Conservation (phyloP, 768 basidiomycete species). For the Candolleomyces efflorescens region DNA sequence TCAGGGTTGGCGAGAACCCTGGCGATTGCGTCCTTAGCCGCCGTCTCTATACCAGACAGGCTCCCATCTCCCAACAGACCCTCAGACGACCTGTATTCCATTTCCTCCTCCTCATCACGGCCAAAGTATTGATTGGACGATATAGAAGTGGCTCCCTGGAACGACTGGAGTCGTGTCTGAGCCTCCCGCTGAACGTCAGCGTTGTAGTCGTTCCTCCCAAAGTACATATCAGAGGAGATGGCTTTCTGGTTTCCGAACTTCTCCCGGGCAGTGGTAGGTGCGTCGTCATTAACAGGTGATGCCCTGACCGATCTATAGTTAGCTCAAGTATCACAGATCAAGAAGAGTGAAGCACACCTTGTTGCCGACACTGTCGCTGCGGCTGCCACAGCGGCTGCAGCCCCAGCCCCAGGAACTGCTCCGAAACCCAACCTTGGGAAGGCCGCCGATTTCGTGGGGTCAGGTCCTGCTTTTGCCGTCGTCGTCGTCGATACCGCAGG, state of each 20-base stretch:
- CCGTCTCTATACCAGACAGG: slow-evolving; percentile 50
- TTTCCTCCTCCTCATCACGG: slow-evolving; percentile 75
- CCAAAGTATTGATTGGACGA: slow-evolving; percentile 98
- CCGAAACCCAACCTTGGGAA: slow-evolving; percentile 84
- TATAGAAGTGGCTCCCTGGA: slow-evolving; percentile 90
- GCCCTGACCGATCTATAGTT: not conserved
- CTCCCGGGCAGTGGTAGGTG: slow-evolving; percentile 78
- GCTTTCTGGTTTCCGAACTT: slow-evolving; percentile 92
- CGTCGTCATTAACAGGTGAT: slow-evolving; percentile 41
- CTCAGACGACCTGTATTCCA: slow-evolving; percentile 30
- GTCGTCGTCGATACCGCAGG: slow-evolving; percentile 19
- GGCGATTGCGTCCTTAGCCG: slow-evolving; percentile 72
- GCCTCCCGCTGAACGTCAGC: slow-evolving; percentile 68
- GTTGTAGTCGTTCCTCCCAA: slow-evolving; percentile 87
- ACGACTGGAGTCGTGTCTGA: slow-evolving; percentile 72
- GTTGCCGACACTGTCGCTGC: slow-evolving; percentile 26
- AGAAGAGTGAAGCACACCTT: slow-evolving; percentile 20
- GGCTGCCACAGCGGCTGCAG: slow-evolving; percentile 46
- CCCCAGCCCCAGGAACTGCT: slow-evolving; percentile 62
- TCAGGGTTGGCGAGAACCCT: slow-evolving; percentile 81
- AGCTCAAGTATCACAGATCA: not conserved
- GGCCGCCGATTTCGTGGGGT: slow-evolving; percentile 29
- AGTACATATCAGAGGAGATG: slow-evolving; percentile 98
- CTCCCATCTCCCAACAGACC: slow-evolving; percentile 51
- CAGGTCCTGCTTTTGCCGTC: slow-evolving; percentile 15